phyloP scores from a whole-genome alignment of 2,329 filamentous ascomycete species.

The Colletotrichum lentis region DNA sequence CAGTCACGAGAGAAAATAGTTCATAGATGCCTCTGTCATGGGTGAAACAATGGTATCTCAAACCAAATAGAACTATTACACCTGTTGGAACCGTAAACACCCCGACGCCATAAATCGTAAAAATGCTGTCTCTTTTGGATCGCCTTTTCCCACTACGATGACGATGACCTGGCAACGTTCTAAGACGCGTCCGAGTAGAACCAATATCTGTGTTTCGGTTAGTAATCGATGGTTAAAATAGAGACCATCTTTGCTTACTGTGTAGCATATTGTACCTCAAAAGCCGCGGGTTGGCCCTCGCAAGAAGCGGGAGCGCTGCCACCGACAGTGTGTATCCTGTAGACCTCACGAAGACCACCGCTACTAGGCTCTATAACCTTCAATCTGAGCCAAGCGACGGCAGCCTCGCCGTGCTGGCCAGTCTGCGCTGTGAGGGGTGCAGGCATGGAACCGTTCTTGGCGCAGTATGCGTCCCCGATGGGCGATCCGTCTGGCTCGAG shows the following conservation, averaged over 20 bases:
- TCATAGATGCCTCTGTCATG: not conserved
- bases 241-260: conserved; percentile 68
- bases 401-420: conserved; percentile 70
- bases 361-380: conserved; percentile 63
- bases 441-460: conserved; percentile 66
- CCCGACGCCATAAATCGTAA: conserved; percentile 25
- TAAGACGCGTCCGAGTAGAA: conserved; percentile 44
- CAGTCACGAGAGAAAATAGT: not conserved
- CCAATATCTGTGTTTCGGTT: conserved; percentile 48
- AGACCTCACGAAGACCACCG: conserved; percentile 75
- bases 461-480: conserved; percentile 68
- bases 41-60: conserved; percentile 31
- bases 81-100: not conserved
- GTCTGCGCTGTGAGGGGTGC: conserved; percentile 69
- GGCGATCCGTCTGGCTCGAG: conserved; percentile 65
- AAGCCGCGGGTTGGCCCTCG: conserved; percentile 66
- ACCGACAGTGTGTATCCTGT: conserved; percentile 84
- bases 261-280: conserved; percentile 82
- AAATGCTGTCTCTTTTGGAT: not conserved
- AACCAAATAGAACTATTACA: conserved; percentile 14
- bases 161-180: conserved; percentile 10
- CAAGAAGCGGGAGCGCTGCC: conserved; percentile 80
- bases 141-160: not conserved
- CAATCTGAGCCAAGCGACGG: conserved; percentile 85
- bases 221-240: conserved; percentile 27